Evolutionary conservation across 1,139 yeast genomes (phyloP), one percentile per base, ranked within the genome.

Genomic region (Candida albicans): DNA sequence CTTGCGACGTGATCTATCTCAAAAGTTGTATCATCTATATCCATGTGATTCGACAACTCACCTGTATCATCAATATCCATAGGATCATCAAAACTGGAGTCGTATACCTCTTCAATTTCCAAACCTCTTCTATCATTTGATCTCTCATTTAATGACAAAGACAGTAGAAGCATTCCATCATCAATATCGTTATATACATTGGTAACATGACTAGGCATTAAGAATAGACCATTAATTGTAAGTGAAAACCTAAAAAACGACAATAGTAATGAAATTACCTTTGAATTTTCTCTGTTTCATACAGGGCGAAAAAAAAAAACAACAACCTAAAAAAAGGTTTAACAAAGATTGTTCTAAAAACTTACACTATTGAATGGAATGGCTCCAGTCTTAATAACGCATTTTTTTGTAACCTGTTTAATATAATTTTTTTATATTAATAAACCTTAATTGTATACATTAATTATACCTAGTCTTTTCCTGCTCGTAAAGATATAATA

Each of bases 121-220:
- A 29, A 18, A 6, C 14, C 29, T n/a, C 24, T 31, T n/a, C 3
- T 6, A 8, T 12, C 9, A 25, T 22, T 31, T 4, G 39, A 30
- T 15, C 49, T 41, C 32, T 64, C 70, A 33, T 63, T 57, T 22
- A 66, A 42, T 7, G 68, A 60, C 22, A 66, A 58, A 30, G 66
- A 52, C 49, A 51, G 56, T 31, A 65, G 51, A 31, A 65, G 51
- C 35, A 53, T 51, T 5, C 59, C 68, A 44, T 62, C 44, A 11
- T 45, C 68, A 38, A 62, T 51, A 26, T 62, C 67, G 30, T 35
- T 25, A 32, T 44, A 13, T 15, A 38, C 24, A 7, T 36, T 22
- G n/a, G 35, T 25, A 4, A 8, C 30, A 26, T 32, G 35, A 15
- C 22, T 35, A 10, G 40, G 33, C 45, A 42, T 42, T n/a, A 15